These are phyloP conservation scores for Boletus subluridellus DNA, from an alignment of 1,284 basidiomycete species.

Conservation along the genomic window DNA sequence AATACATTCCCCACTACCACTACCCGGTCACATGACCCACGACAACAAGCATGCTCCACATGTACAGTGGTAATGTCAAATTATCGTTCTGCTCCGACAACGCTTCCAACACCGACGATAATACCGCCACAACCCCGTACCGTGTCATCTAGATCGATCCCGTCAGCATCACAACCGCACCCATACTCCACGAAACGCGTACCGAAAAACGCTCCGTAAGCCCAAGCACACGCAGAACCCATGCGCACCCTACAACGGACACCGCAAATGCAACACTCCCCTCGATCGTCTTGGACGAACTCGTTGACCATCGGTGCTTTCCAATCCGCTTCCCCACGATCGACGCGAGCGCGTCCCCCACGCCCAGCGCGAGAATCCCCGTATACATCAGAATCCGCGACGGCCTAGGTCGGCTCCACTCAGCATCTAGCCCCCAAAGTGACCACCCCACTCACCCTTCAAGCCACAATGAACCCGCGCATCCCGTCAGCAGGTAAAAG, in stretches of 20 bases:
- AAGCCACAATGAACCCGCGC: conserved; percentile 91
- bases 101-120: conserved; percentile 79
- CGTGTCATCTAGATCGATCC: conserved; percentile 44
- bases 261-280: conserved; percentile 80
- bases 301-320: conserved; percentile 76
- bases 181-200: conserved; percentile 32
- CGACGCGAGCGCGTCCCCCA: conserved; percentile 94
- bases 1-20: conserved; percentile 26
- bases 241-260: conserved; percentile 70
- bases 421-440: conserved; percentile 2
- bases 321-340: conserved; percentile 87
- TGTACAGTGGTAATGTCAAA: conserved; percentile 82
- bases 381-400: conserved; percentile 76
- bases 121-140: conserved; percentile 55
- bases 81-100: conserved; percentile 94
- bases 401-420: conserved; percentile 44
- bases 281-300: conserved; percentile 86
- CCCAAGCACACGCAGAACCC: conserved; percentile 68
- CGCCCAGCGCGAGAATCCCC: conserved; percentile 87
- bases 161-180: conserved; percentile 14
- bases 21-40: conserved; percentile 34
- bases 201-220: conserved; percentile 74
- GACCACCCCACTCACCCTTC: conserved; percentile 66
- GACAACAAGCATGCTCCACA: conserved; percentile 76
- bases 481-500: conserved; percentile 95